Evolutionary conservation across 192 early-diverging fungal genomes (phyloP), one percentile per base, ranked within the genome.

Genomic region (Coemansia sp.): DNA sequence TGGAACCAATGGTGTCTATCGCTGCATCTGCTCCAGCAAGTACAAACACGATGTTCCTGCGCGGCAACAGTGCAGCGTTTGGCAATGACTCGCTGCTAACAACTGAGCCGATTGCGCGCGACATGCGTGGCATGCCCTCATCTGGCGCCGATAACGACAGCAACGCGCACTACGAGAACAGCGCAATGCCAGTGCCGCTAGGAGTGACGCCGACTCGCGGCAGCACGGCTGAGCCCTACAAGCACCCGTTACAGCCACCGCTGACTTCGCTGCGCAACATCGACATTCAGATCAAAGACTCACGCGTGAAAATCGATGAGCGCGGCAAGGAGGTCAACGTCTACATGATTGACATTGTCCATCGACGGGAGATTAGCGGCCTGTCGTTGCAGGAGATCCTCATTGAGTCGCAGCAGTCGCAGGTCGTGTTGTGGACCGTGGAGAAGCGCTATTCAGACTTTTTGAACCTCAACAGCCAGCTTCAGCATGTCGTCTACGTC

Each of bases 401-500:
- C 38, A 69, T 70, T 12, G 78, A 80, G 41, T 69, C 82, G 63
- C 74, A 76, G 69, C 74, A 68, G 60, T 51, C 67, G 12, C 84
- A 80, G 42, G 84, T 86, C 34, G 86, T 87, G 45, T 69, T 93
- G 55, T 95, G 95, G 94, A 89, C 87, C 9, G 85, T 94, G 53
- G 93, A 94, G 70, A 97, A 97, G 74, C 80, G 88, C 34, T 96
- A 95, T 73, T 87, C 89, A 2, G 95, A 97, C 73, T 95, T 97
- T 79, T 69, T 94, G 37, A 67, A 82, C 29, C 79, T 97, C 23
- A 94, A 97, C 82, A 79, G 76, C 39, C 89, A 90, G 88, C 91
- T 95, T 77, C 78, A 76, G 37, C 69, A 83, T 23, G 72, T 74
- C 4, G 74, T 79, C 44, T 65, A 75, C 60, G 44, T 57, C 31